phyloP scores from a whole-genome alignment of 1,284 basidiomycete genomes.

The Irpex sp. region DNA sequence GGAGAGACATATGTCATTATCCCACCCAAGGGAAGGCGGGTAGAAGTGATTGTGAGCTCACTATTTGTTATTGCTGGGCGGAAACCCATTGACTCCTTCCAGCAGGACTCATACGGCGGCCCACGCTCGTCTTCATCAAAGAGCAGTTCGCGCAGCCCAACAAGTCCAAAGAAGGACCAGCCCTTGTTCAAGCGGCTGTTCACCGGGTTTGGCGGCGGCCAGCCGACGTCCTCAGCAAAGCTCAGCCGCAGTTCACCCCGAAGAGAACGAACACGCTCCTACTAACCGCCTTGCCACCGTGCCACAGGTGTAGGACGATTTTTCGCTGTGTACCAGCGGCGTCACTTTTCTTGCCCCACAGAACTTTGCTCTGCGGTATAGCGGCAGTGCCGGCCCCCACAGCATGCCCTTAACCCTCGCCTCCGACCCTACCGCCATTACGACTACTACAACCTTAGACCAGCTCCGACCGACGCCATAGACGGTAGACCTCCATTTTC shows the following conservation, averaged over 20 bases:
- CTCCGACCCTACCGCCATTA: not conserved
- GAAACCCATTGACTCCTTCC: not conserved
- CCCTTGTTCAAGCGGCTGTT: constrained; percentile 27
- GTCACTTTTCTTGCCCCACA: not conserved
- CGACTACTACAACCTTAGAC: not conserved
- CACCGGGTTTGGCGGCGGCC: constrained; percentile 14
- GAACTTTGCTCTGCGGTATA: not conserved
- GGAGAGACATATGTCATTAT: constrained; percentile 28
- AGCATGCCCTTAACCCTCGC: not conserved
- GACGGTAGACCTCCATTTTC: not conserved
- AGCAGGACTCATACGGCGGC: constrained; percentile 8
- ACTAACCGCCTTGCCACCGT: not conserved
- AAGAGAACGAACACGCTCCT: not conserved
- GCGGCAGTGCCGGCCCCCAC: not conserved
- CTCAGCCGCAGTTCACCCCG: not conserved
- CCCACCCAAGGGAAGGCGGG: constrained; percentile 23
- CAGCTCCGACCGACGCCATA: not conserved
- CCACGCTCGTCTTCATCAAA: constrained; percentile 15
- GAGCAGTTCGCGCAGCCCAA: constrained; percentile 15
- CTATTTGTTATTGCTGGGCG: not conserved
- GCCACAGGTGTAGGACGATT: not conserved
- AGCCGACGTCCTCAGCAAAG: not conserved
- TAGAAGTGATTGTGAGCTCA: constrained; percentile 23
- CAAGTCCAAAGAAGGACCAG: constrained; percentile 19
- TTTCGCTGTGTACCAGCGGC: not conserved